Percentiles rank a stretch among this genome's conserved stretches.
Evolutionary conservation across 192 early-diverging fungal genomes (phyloP).

Genomic region (Backusella australiensis): DNA sequence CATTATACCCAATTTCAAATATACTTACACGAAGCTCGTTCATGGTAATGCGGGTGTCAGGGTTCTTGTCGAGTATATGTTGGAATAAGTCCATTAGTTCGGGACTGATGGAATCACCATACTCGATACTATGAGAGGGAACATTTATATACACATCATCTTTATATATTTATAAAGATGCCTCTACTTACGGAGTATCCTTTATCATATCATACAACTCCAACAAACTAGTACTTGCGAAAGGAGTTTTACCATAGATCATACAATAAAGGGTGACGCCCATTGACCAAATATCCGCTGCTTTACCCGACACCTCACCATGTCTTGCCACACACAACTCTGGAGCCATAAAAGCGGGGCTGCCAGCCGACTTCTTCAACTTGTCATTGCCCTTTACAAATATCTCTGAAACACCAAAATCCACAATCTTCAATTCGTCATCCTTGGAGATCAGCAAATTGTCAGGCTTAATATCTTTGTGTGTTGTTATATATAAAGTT

Average conservation of each 20-base stretch:
- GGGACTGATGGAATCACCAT: slow-evolving; percentile 34
- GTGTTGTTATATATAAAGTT: not conserved
- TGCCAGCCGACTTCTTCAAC: slow-evolving; percentile 76
- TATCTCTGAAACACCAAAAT: slow-evolving; percentile 97
- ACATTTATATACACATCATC: not conserved
- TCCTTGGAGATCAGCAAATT: slow-evolving; percentile 84
- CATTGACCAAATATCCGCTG: slow-evolving; percentile 90
- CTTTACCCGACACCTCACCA: slow-evolving; percentile 66
- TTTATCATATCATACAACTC: slow-evolving; percentile 81
- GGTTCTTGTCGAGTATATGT: slow-evolving; percentile 80
- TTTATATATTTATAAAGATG: no score
- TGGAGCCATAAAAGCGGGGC: slow-evolving; percentile 88
- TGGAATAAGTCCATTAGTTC: slow-evolving; percentile 59
- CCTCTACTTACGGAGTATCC: slow-evolving; percentile 40
- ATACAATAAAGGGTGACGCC: slow-evolving; percentile 87
- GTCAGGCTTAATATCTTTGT: slow-evolving; percentile 83
- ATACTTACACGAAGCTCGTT: slow-evolving; percentile 59
- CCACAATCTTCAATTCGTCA: slow-evolving; percentile 86
- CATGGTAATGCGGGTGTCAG: slow-evolving; percentile 75
- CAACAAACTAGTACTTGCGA: slow-evolving; percentile 67
- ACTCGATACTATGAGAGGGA: slow-evolving; percentile 18
- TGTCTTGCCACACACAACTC: slow-evolving; percentile 67
- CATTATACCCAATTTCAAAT: not conserved
- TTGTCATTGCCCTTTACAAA: slow-evolving; percentile 75
- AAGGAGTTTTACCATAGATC: slow-evolving; percentile 79